Percentiles rank a stretch among this genome's conserved stretches.
These are phyloP conservation scores for Triticum timopheevii DNA, from an alignment of 176 grass and related monocot species.

Conservation along the genomic window DNA sequence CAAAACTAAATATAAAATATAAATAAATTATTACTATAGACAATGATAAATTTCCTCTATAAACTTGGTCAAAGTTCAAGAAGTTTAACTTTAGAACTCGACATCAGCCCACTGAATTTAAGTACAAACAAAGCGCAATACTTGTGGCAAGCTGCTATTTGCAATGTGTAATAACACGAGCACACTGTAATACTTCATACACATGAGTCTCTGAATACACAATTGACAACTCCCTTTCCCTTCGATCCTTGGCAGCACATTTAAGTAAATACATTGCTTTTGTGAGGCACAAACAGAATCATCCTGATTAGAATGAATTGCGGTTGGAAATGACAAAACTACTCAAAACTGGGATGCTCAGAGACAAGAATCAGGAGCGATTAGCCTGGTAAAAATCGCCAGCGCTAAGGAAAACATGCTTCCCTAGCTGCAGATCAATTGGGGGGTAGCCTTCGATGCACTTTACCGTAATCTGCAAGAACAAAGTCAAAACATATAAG, in stretches of 20 bases:
- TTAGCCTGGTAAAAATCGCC: conserved; percentile 63
- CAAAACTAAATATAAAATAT: no score
- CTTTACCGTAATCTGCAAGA: conserved; percentile 63
- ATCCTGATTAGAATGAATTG: not conserved
- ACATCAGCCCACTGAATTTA: no score
- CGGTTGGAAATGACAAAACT: not conserved
- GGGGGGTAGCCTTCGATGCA: conserved; percentile 61
- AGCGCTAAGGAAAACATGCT: conserved; percentile 72
- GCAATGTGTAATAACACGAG: not conserved
- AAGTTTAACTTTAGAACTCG: no score
- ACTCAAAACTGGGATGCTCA: conserved; percentile 28
- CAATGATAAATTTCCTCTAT: no score
- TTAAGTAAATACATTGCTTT: conserved; percentile 3
- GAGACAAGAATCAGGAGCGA: conserved; percentile 33
- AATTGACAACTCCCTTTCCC: not conserved
- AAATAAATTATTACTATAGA: no score
- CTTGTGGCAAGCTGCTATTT: not conserved
- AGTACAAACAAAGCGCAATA: not conserved
- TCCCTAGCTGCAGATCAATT: conserved; percentile 57
- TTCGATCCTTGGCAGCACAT: not conserved
- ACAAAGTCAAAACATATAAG: conserved; percentile 13
- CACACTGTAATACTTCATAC: not conserved
- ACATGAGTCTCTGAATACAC: not conserved
- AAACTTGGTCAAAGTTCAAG: no score
- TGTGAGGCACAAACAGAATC: not conserved